Conservation (phyloP, 108 stramenopile species). For the Schizochytrium sp. region DNA sequence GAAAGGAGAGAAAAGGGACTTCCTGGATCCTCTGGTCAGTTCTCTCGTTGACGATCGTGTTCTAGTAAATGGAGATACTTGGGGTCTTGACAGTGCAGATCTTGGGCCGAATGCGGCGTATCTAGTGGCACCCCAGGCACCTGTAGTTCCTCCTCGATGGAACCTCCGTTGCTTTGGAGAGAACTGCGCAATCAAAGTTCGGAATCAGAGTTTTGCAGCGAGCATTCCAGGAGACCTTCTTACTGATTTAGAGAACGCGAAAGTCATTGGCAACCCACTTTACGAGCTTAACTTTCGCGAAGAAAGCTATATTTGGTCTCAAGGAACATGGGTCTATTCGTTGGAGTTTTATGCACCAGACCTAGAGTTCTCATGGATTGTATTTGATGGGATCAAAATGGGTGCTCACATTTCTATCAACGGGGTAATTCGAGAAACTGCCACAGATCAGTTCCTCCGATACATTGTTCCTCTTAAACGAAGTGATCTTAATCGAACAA, state of each 20-base stretch:
- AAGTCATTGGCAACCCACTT: constrained; percentile 56
- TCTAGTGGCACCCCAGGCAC: no score
- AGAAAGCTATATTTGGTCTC: not conserved
- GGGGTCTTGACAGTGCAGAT: no score
- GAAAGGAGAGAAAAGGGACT: no score
- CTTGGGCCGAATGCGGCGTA: no score
- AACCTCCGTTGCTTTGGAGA: no score
- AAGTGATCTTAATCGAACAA: not conserved
- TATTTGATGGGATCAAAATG: constrained; percentile 59
- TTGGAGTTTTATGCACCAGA: not conserved
- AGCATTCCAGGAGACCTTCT: constrained; percentile 58
- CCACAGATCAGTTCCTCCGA: constrained; percentile 19
- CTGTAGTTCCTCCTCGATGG: no score
- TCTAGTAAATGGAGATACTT: no score
- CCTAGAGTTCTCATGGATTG: not conserved
- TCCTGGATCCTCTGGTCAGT: no score
- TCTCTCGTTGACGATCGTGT: no score
- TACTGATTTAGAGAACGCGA: constrained; percentile 1
- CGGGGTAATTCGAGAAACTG: not conserved
- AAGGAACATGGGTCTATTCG: not conserved
- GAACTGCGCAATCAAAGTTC: no score
- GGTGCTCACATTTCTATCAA: constrained; percentile 25
- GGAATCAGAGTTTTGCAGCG: not conserved
- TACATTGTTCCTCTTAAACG: not conserved
- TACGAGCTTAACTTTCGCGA: constrained; percentile 5